These are phyloP conservation scores for Delonix regia DNA, from an alignment of 306 rosid genomes.

Conservation along the genomic window DNA sequence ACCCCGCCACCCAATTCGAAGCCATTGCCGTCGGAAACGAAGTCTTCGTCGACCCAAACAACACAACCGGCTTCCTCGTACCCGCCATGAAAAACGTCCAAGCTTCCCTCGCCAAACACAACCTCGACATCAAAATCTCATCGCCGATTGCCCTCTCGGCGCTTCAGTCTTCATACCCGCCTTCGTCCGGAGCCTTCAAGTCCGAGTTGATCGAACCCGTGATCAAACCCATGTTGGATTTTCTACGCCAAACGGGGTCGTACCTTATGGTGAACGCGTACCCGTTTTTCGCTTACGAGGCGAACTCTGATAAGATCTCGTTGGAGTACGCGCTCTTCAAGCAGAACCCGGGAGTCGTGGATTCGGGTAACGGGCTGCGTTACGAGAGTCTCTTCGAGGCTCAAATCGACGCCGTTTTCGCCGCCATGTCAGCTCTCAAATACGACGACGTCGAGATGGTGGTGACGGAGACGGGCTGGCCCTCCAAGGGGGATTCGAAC, in stretches of 20 bases:
- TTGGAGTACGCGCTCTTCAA: conserved; percentile 54
- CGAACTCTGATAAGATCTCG: conserved; percentile 44
- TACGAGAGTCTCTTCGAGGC: conserved; percentile 53
- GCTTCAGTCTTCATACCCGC: conserved; percentile 59
- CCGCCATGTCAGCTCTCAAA: conserved; percentile 55
- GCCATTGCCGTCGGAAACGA: conserved; percentile 77
- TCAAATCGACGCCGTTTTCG: conserved; percentile 66
- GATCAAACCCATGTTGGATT: conserved; percentile 60
- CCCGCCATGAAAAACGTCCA: conserved; percentile 64
- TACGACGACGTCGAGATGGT: conserved; percentile 50
- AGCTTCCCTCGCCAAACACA: conserved; percentile 42
- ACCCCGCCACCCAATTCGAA: conserved; percentile 55
- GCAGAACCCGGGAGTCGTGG: conserved; percentile 52
- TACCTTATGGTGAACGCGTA: conserved; percentile 62
- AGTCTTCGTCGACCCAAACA: conserved; percentile 60
- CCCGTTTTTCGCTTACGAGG: conserved; percentile 63
- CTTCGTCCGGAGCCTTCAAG: conserved; percentile 63
- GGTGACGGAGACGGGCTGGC: conserved; percentile 69
- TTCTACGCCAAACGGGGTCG: conserved; percentile 49
- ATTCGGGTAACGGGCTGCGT: conserved; percentile 58
- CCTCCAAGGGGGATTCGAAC: conserved; percentile 57
- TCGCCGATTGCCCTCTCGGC: conserved; percentile 60
- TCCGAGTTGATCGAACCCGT: conserved; percentile 51
- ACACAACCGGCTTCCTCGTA: conserved; percentile 54
- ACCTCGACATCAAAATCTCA: conserved; percentile 55